These are phyloP conservation scores for Zoysia pacifica DNA, from an alignment of 176 grass and related monocot genomes.

Conservation along the genomic window DNA sequence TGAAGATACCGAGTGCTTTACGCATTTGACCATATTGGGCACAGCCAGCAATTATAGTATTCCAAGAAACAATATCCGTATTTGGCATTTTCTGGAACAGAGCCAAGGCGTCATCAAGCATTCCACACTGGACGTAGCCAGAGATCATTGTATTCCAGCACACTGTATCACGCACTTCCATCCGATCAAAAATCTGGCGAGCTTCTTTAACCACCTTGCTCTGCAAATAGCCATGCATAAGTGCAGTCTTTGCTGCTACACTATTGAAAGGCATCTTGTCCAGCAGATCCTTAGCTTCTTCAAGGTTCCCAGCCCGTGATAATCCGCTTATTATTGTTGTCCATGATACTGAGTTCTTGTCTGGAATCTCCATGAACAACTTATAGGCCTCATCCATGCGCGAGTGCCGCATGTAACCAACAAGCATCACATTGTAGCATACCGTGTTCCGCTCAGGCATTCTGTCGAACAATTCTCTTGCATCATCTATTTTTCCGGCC, in stretches of 20 bases:
- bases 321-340: conserved; percentile 55
- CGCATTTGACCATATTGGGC: conserved; percentile 52
- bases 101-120: conserved; percentile 48
- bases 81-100: conserved; percentile 61
- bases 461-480: conserved; percentile 49
- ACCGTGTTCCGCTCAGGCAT: conserved; percentile 57
- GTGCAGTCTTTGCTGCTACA: conserved; percentile 56
- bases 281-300: conserved; percentile 54
- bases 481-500: conserved; percentile 40
- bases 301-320: conserved; percentile 46
- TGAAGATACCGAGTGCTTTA: conserved; percentile 49
- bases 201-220: conserved; percentile 43
- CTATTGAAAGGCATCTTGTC: conserved; percentile 52
- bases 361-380: conserved; percentile 50
- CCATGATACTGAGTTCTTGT: conserved; percentile 56
- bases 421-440: conserved; percentile 64
- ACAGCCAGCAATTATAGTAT: conserved; percentile 64
- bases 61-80: conserved; percentile 68
- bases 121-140: conserved; percentile 53
- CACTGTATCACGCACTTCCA: conserved; percentile 43
- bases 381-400: conserved; percentile 44
- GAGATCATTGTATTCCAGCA: conserved; percentile 76
- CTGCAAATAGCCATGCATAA: conserved; percentile 62
- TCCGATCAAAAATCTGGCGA: conserved; percentile 51
- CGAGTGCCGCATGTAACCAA: conserved; percentile 38